A percentile compares a stretch with the other conserved stretches of the same genome.
phyloP scores from a whole-genome alignment of 169 alveolate genomes.

The Miamiensis avidus region DNA sequence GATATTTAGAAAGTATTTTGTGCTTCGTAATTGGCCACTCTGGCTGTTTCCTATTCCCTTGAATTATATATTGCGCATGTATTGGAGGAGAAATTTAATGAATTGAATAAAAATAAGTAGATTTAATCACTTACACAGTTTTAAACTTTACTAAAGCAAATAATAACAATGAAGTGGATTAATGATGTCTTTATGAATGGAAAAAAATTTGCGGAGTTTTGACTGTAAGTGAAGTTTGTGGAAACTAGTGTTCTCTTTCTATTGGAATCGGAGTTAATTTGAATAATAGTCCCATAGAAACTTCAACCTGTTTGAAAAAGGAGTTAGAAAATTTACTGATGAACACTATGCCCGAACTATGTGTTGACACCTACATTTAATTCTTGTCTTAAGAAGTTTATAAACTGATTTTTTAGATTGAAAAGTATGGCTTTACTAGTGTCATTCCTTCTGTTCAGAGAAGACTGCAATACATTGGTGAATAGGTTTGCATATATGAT shows the following conservation, averaged over 20 bases:
- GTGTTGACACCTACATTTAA: not conserved
- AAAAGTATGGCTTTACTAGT: not conserved
- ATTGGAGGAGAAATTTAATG: not conserved
- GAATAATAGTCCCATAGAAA: conserved; percentile 5
- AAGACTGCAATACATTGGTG: not conserved
- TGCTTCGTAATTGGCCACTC: not conserved
- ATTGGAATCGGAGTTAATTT: conserved; percentile 11
- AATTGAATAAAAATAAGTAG: not conserved
- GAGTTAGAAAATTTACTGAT: not conserved
- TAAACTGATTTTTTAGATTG: not conserved
- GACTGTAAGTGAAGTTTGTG: not conserved
- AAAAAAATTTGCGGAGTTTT: conserved; percentile 15
- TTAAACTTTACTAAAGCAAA: not conserved
- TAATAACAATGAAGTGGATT: not conserved
- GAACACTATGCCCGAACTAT: not conserved
- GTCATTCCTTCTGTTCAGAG: not conserved
- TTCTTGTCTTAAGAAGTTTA: not conserved
- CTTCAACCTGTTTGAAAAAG: not conserved
- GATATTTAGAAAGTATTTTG: no score
- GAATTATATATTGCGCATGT: not conserved
- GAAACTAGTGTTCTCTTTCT: not conserved
- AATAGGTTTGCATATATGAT: conserved; percentile 8
- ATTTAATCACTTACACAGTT: not conserved
- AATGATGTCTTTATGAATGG: conserved; percentile 3
- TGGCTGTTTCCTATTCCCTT: not conserved